Evolutionary conservation across 208 protist species (phyloP).

Genomic region (Trypanosoma boissoni): DNA sequence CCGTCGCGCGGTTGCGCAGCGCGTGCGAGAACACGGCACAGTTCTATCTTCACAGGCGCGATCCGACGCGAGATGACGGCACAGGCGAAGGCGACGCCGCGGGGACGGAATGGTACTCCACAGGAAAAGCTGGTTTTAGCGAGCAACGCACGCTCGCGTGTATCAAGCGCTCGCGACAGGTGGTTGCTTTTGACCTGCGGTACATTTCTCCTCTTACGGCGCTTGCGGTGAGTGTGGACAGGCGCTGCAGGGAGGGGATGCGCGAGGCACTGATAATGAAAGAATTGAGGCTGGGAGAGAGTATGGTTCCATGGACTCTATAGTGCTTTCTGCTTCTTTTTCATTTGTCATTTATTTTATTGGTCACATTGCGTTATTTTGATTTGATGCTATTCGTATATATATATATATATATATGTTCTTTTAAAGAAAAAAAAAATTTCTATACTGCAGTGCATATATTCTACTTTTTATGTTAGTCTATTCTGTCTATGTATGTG

Average conservation of each 20-base stretch:
- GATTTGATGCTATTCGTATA: neutral
- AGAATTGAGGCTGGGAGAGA: conserved; percentile 31
- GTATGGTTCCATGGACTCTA: conserved; percentile 40
- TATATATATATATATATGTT: neutral
- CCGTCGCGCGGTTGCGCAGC: conserved; percentile 14
- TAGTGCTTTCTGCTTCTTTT: conserved; percentile 2
- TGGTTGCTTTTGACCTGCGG: conserved; percentile 37
- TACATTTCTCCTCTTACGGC: conserved; percentile 45
- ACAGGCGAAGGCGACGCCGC: too few species aligned
- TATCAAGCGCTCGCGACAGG: conserved; percentile 31
- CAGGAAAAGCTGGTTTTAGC: conserved; percentile 19
- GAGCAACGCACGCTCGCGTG: conserved; percentile 25
- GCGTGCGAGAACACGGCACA: conserved; percentile 22
- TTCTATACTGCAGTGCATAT: conserved; percentile 10
- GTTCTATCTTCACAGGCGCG: conserved; percentile 13
- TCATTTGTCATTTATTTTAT: neutral
- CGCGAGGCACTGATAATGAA: conserved; percentile 22
- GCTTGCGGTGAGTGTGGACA: conserved; percentile 33
- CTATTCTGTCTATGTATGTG: conserved; percentile 27
- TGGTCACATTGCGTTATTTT: neutral
- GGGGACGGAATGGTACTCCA: conserved; percentile 29
- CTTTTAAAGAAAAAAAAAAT: conserved; percentile 10
- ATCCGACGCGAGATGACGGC: neutral
- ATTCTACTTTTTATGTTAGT: conserved; percentile 23
- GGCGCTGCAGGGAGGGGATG: neutral